Conservation (phyloP, 768 basidiomycete genomes). For the Leccinum broughii region DNA sequence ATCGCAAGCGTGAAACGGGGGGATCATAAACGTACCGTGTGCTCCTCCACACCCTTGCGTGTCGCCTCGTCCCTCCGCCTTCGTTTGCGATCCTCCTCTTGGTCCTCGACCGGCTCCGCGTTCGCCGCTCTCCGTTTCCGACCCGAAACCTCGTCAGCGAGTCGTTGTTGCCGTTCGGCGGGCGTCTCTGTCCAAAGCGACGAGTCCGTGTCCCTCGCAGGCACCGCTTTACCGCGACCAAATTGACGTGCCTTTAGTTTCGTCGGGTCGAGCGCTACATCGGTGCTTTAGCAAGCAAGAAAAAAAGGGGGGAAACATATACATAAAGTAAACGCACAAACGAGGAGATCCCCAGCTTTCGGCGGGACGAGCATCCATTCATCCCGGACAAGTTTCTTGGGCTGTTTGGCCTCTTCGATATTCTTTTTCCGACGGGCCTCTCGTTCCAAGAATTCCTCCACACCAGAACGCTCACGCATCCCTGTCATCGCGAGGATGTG, state of each 20-base stretch:
- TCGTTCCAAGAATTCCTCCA: slow-evolving; percentile 79
- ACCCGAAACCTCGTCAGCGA: slow-evolving; percentile 94
- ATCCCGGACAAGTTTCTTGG: slow-evolving; percentile 78
- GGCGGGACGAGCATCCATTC: slow-evolving; percentile 99
- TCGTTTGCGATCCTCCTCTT: slow-evolving; percentile 48
- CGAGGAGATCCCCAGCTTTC: slow-evolving; percentile 72
- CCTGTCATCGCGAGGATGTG: slow-evolving; percentile 29
- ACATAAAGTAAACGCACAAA: slow-evolving; percentile 52
- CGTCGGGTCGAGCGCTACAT: slow-evolving; percentile 81
- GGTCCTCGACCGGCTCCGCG: slow-evolving; percentile 39
- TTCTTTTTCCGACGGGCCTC: slow-evolving; percentile 77
- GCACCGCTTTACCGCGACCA: slow-evolving; percentile 51
- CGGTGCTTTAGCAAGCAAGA: neutral
- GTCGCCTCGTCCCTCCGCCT: slow-evolving; percentile 69
- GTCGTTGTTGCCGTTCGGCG: slow-evolving; percentile 82
- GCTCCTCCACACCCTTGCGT: slow-evolving; percentile 70
- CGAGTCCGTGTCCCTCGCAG: slow-evolving; percentile 47
- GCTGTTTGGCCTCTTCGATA: slow-evolving; percentile 77
- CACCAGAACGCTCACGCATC: slow-evolving; percentile 55
- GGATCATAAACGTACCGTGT: slow-evolving; percentile 55
- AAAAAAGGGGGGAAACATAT: neutral
- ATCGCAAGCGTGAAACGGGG: neutral
- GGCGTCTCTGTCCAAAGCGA: slow-evolving; percentile 98
- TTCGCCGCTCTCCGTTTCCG: slow-evolving; percentile 76
- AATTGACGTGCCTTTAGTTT: slow-evolving; percentile 82